phyloP scores from a whole-genome alignment of 2,329 filamentous ascomycete genomes.

The Pyrenophora seminiperda region DNA sequence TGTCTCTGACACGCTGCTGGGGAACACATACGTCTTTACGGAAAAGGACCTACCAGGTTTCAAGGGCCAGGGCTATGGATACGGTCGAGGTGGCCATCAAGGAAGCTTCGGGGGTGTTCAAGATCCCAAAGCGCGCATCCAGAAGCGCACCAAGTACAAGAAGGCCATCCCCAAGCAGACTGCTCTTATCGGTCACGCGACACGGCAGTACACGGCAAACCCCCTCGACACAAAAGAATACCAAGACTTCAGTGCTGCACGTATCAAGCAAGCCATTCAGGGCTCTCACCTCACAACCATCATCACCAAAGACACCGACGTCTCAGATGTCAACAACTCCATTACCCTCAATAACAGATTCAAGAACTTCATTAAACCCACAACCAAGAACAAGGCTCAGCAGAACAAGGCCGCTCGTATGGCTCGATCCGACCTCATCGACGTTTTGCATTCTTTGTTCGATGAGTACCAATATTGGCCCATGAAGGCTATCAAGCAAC shows the following conservation, averaged over 20 bases:
- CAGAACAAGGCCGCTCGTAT: conserved; percentile 85
- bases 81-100: conserved; percentile 26
- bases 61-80: conserved; percentile 47
- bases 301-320: conserved; percentile 35
- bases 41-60: conserved; percentile 90
- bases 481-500: conserved; percentile 81
- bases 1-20: conserved; percentile 63
- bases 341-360: conserved; percentile 41
- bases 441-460: conserved; percentile 84
- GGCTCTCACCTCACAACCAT: conserved; percentile 38
- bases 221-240: conserved; percentile 53
- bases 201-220: conserved; percentile 60
- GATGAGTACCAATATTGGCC: conserved; percentile 88
- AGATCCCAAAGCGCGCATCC: conserved; percentile 40
- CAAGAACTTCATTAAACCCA: conserved; percentile 39
- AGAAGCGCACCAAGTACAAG: conserved; percentile 43
- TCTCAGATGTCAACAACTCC: conserved; percentile 32
- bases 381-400: conserved; percentile 31
- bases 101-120: conserved; percentile 31
- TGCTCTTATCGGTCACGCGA: conserved; percentile 65
- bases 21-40: conserved; percentile 89
- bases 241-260: conserved; percentile 48
- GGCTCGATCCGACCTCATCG: conserved; percentile 83
- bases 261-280: conserved; percentile 54
- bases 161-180: conserved; percentile 53